Percentiles rank a stretch among this genome's conserved stretches.
phyloP scores from a whole-genome alignment of 2,329 filamentous ascomycete genomes.

The Pezicula radicicola region DNA sequence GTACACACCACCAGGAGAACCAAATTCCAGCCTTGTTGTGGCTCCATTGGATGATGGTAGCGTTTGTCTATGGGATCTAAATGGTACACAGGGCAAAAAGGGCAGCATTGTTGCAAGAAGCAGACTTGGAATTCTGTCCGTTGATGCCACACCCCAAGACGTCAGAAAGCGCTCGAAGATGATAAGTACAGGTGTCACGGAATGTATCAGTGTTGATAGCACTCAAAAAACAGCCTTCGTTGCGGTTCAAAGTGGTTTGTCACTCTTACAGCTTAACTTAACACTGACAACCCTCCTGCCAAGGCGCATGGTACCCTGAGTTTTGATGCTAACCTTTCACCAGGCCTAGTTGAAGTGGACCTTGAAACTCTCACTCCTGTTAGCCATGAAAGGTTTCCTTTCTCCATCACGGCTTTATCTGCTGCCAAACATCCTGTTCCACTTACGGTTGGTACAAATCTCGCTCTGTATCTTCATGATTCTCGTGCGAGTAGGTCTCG shows the following conservation, averaged over 20 bases:
- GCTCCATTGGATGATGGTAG: slow-evolving; percentile 84
- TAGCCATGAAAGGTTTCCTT: slow-evolving; percentile 70
- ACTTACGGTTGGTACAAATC: slow-evolving; percentile 79
- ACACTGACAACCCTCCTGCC: no score
- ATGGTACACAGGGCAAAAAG: slow-evolving; percentile 47
- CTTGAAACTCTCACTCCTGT: slow-evolving; percentile 68
- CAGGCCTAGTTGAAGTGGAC: slow-evolving; percentile 76
- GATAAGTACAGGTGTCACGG: slow-evolving; percentile 71
- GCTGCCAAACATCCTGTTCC: slow-evolving; percentile 63
- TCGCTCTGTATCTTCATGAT: slow-evolving; percentile 81
- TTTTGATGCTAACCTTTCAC: neutral
- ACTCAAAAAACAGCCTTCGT: slow-evolving; percentile 68
- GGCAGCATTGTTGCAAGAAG: slow-evolving; percentile 67
- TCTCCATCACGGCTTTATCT: slow-evolving; percentile 81
- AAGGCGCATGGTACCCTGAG: no score
- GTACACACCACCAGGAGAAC: slow-evolving; percentile 52
- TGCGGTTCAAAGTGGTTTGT: slow-evolving; percentile 68
- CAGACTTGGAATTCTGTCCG: slow-evolving; percentile 62
- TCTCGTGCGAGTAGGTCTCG: slow-evolving; percentile 45
- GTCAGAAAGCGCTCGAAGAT: slow-evolving; percentile 53
- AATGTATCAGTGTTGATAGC: slow-evolving; percentile 80
- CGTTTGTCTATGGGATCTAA: slow-evolving; percentile 82
- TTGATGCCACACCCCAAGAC: slow-evolving; percentile 41
- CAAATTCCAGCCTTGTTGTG: slow-evolving; percentile 58
- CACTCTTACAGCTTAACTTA: neutral